A percentile compares a stretch with the other conserved stretches of the same genome.
Evolutionary conservation across 345 rosid species (phyloP).

Genomic region (Acer negundo): DNA sequence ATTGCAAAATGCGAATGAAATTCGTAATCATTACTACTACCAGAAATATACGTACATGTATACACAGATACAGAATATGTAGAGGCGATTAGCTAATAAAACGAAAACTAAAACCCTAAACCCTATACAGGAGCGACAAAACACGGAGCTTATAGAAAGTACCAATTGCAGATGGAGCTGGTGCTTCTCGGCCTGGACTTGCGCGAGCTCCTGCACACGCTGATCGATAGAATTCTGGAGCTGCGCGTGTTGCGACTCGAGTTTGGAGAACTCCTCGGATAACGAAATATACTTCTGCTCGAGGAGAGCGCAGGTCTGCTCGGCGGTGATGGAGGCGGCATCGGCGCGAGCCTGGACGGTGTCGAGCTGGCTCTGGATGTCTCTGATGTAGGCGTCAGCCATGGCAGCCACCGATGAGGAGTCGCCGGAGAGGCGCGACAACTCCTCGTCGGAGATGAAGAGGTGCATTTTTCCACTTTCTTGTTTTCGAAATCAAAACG

Average conservation of each 20-base stretch:
- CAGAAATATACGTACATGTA: neutral
- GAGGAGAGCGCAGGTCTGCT: slow-evolving; percentile 91
- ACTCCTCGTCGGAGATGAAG: slow-evolving; percentile 90
- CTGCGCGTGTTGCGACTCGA: slow-evolving; percentile 62
- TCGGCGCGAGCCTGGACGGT: slow-evolving; percentile 81
- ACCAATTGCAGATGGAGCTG: slow-evolving; percentile 80
- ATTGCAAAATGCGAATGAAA: neutral
- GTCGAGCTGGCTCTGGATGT: slow-evolving; percentile 60
- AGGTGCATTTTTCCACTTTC: slow-evolving; percentile 51
- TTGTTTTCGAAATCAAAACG: neutral
- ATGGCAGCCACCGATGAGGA: slow-evolving; percentile 63
- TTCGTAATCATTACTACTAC: too few relatives aligned
- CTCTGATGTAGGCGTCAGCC: slow-evolving; percentile 77
- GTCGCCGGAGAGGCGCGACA: slow-evolving; percentile 62
- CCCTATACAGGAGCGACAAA: neutral
- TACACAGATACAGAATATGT: neutral
- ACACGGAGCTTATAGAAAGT: neutral
- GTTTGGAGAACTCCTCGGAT: slow-evolving; percentile 56
- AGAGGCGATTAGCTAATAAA: neutral
- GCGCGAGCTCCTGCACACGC: slow-evolving; percentile 64
- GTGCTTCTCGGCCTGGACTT: slow-evolving; percentile 78
- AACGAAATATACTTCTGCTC: slow-evolving; percentile 93
- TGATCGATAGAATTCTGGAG: slow-evolving; percentile 74
- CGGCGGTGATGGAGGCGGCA: slow-evolving; percentile 86
- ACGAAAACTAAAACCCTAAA: neutral